phyloP scores from a whole-genome alignment of 805 yeast species.

The Clavispora santaluciae region DNA sequence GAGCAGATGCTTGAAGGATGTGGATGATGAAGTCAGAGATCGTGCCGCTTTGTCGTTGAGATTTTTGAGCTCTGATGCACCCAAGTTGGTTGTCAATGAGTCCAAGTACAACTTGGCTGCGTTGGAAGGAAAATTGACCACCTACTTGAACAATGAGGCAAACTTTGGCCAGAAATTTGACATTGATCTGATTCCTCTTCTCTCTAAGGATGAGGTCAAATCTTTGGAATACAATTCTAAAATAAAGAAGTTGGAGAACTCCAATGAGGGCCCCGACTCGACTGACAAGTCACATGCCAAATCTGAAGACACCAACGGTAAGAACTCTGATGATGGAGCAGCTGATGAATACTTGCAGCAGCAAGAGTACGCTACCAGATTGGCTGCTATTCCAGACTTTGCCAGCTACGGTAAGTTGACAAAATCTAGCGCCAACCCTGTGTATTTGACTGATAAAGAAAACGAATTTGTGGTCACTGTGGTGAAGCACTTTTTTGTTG shows the following conservation, averaged over 20 bases:
- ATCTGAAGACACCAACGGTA: slow-evolving; percentile 18
- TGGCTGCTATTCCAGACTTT: slow-evolving; percentile 69
- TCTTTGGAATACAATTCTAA: slow-evolving; percentile 59
- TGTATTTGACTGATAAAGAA: slow-evolving; percentile 82
- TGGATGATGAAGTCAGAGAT: slow-evolving; percentile 96
- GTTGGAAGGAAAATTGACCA: slow-evolving; percentile 72
- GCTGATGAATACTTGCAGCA: slow-evolving; percentile 37
- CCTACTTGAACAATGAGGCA: slow-evolving; percentile 57
- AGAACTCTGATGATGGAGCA: slow-evolving; percentile 5
- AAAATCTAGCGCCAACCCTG: slow-evolving; percentile 56
- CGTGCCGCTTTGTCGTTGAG: slow-evolving; percentile 85
- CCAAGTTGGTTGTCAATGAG: slow-evolving; percentile 57
- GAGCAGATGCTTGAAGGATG: slow-evolving; percentile 78
- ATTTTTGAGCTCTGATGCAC: slow-evolving; percentile 42
- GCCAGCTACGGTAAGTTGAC: slow-evolving; percentile 68
- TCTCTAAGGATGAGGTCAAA: slow-evolving; percentile 63
- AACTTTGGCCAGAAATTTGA: slow-evolving; percentile 62
- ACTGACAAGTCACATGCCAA: slow-evolving; percentile 4
- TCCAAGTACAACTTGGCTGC: slow-evolving; percentile 67
- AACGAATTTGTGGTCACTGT: slow-evolving; percentile 88
- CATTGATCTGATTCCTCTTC: slow-evolving; percentile 58
- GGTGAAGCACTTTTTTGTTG: slow-evolving; percentile 72
- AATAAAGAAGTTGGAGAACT: slow-evolving; percentile 26
- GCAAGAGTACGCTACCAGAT: slow-evolving; percentile 66
- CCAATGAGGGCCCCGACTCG: slow-evolving; percentile 9